Conservation (phyloP, 208 protist species). For the Trypanosomatidae sp. region DNA sequence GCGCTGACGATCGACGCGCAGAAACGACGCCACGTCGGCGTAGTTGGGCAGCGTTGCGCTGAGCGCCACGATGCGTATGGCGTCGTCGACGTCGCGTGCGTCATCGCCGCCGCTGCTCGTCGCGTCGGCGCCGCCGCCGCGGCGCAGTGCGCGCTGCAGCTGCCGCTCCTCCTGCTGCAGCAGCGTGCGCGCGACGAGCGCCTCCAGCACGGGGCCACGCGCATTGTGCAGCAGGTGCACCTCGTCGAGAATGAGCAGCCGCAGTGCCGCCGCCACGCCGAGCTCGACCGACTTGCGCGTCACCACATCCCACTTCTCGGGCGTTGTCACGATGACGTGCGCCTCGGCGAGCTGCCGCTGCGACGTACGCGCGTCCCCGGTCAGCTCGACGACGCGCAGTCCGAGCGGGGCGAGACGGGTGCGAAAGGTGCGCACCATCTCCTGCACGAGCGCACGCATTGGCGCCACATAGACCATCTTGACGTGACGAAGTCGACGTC, state of each 20-base stretch:
- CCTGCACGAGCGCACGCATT: constrained; percentile 99
- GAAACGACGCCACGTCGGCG: constrained; percentile 97
- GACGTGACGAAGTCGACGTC: constrained; percentile 64
- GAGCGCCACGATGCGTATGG: constrained; percentile 97
- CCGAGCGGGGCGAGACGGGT: constrained; percentile 88
- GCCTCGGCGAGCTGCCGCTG: constrained; percentile 94
- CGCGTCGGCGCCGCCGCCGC: neutral
- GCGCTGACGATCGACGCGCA: constrained; percentile 92
- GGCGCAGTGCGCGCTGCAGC: neutral
- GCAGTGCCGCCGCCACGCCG: constrained; percentile 63
- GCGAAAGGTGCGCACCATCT: constrained; percentile 97
- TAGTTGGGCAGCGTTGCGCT: constrained; percentile 99
- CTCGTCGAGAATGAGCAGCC: constrained; percentile 96
- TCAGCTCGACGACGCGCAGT: constrained; percentile 95
- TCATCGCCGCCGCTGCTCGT: constrained; percentile 12
- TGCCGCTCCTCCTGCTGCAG: constrained; percentile 62
- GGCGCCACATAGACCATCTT: constrained; percentile 99
- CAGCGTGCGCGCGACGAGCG: constrained; percentile 95
- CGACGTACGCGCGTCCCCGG: constrained; percentile 95
- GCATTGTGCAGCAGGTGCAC: constrained; percentile 99
- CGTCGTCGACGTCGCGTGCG: constrained; percentile 25
- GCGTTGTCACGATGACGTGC: constrained; percentile 98
- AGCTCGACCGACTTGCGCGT: constrained; percentile 97
- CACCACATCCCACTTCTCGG: constrained; percentile 99
- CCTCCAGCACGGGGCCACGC: constrained; percentile 98